These are phyloP conservation scores for Aspergillus haitiensis DNA, from an alignment of 495 filamentous ascomycete genomes.

Conservation along the genomic window DNA sequence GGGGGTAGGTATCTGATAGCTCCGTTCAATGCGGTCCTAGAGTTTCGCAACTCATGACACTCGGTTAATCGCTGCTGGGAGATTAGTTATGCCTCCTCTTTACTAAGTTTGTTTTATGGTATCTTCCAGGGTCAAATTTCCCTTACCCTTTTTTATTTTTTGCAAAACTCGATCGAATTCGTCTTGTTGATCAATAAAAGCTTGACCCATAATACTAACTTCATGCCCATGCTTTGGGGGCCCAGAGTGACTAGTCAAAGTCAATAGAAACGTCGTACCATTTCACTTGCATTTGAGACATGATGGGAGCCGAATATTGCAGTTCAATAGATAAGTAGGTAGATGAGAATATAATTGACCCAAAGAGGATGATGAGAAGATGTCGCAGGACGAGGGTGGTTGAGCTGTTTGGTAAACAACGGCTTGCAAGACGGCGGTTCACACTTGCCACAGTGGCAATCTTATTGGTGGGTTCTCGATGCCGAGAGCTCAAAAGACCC, in stretches of 20 bases:
- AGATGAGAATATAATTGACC: neutral
- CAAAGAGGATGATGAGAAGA: too few relatives aligned
- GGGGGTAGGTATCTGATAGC: neutral
- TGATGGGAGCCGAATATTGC: neutral
- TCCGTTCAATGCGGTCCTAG: neutral
- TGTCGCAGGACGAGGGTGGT: too few relatives aligned
- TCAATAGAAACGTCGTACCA: conserved; percentile 12
- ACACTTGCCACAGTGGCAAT: too few relatives aligned
- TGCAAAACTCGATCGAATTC: neutral
- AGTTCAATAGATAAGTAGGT: neutral
- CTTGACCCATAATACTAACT: neutral
- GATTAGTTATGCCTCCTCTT: neutral
- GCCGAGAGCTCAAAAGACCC: neutral
- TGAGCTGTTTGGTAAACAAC: too few relatives aligned
- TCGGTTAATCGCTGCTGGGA: neutral
- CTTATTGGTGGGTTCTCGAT: too few relatives aligned
- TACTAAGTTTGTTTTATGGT: neutral
- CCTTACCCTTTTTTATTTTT: neutral
- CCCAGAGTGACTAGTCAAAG: neutral
- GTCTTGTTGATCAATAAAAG: neutral
- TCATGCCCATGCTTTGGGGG: neutral
- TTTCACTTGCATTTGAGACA: conserved; percentile 6
- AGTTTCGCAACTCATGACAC: neutral
- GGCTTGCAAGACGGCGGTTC: too few relatives aligned
- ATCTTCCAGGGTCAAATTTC: neutral